Percentiles rank a stretch among this genome's conserved stretches.
phyloP scores from a whole-genome alignment of 2,329 filamentous ascomycete species.

The Huntiella bhutanensis region DNA sequence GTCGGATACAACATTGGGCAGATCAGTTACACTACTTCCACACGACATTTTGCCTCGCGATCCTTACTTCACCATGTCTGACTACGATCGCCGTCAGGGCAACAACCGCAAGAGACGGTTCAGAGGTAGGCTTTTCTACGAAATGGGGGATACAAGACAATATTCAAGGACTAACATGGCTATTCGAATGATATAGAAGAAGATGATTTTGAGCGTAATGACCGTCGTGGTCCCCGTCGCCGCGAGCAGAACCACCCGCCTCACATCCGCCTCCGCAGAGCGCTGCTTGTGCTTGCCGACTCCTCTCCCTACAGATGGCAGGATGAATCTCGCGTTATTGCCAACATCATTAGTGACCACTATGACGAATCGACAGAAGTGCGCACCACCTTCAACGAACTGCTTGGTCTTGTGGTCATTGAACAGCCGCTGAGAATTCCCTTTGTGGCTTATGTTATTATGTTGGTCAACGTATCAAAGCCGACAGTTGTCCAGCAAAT shows the following conservation, averaged over 20 bases:
- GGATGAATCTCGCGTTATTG: constrained; percentile 58
- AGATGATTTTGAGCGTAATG: constrained; percentile 61
- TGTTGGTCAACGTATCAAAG: constrained; percentile 61
- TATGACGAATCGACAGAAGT: constrained; percentile 62
- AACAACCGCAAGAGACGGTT: constrained; percentile 59
- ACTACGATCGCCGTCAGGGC: constrained; percentile 34
- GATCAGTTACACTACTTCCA: too few species aligned
- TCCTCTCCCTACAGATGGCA: constrained; percentile 60
- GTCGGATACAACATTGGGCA: too few species aligned
- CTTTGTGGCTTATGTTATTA: constrained; percentile 68
- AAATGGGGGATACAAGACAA: background rate
- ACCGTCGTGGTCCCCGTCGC: constrained; percentile 55
- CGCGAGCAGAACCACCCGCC: constrained; percentile 53
- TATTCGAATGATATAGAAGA: constrained; percentile 15
- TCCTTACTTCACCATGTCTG: constrained; percentile 25
- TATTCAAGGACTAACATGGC: background rate
- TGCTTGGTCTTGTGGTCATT: constrained; percentile 55
- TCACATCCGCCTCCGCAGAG: constrained; percentile 53
- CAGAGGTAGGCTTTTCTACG: constrained; percentile 37
- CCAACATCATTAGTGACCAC: constrained; percentile 60
- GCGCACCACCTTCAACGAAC: constrained; percentile 50
- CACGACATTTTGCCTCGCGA: too few species aligned
- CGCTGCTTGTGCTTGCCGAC: constrained; percentile 65
- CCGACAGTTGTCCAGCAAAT: constrained; percentile 55
- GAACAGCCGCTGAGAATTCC: constrained; percentile 98